A percentile compares a stretch with the other conserved stretches of the same genome.
These are phyloP conservation scores for Yamadazyma conglobata DNA, from an alignment of 1,139 yeast genomes.

Conservation along the genomic window DNA sequence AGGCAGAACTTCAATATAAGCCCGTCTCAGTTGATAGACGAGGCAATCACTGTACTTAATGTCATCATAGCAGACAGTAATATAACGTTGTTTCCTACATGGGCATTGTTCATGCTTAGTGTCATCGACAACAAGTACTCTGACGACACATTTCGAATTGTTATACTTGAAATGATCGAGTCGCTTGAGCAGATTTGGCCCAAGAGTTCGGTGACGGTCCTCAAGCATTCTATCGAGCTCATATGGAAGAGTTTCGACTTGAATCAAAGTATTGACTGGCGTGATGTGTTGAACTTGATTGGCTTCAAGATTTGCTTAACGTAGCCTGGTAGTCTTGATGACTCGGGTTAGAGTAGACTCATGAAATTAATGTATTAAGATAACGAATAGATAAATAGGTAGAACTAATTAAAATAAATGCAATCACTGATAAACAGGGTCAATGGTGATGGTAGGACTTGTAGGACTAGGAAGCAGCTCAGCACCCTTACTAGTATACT, in stretches of 20 bases:
- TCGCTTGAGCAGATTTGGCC: conserved; percentile 21
- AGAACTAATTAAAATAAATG: too few relatives aligned
- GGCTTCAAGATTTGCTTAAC: conserved; percentile 16
- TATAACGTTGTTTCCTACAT: conserved; percentile 19
- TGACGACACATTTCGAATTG: conserved; percentile 13
- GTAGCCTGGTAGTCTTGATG: too few relatives aligned
- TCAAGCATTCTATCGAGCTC: conserved; percentile 20
- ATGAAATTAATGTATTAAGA: background rate
- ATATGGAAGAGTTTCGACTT: conserved; percentile 26
- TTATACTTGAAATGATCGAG: conserved; percentile 16
- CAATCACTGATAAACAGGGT: conserved; percentile 1
- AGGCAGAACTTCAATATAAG: background rate
- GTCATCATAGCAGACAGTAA: conserved; percentile 1
- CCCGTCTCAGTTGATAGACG: conserved; percentile 3
- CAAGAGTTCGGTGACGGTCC: conserved; percentile 15
- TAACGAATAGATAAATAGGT: background rate
- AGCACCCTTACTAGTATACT: too few relatives aligned
- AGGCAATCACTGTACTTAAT: conserved; percentile 3
- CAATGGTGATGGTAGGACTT: conserved; percentile 14
- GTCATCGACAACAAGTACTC: conserved; percentile 10
- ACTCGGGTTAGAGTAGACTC: too few relatives aligned
- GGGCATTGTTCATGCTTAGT: conserved; percentile 23
- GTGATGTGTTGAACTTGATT: conserved; percentile 18
- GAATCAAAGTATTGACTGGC: conserved; percentile 17
- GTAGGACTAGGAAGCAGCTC: conserved; percentile 7